These are phyloP conservation scores for Kwoniella shandongensis DNA, from an alignment of 768 basidiomycete genomes.

Conservation along the genomic window DNA sequence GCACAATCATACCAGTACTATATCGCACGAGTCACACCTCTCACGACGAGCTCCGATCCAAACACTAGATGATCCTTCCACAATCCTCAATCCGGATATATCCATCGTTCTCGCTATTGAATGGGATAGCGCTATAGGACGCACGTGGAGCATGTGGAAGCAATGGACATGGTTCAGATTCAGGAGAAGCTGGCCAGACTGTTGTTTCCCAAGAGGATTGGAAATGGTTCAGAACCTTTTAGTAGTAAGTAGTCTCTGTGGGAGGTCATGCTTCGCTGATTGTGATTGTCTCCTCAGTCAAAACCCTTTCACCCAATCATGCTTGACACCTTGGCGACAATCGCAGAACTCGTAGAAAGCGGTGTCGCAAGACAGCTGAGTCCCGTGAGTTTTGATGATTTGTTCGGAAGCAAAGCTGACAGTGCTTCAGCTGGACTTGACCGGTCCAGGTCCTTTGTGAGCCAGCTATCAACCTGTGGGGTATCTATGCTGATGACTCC, in stretches of 20 bases:
- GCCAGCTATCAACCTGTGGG: not conserved
- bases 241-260: constrained; percentile 13
- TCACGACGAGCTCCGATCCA: constrained; percentile 1
- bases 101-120: constrained; percentile 28
- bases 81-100: constrained; percentile 23
- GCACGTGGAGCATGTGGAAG: constrained; percentile 5
- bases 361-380: constrained; percentile 7
- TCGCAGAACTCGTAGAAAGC: constrained; percentile 12
- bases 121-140: constrained; percentile 25
- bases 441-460: constrained; percentile 39
- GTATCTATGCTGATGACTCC: not conserved
- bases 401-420: not conserved
- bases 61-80: not conserved
- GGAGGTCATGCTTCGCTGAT: no score
- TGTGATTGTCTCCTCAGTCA: constrained; percentile 11
- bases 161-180: constrained; percentile 19
- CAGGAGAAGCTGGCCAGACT: constrained; percentile 16
- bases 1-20: constrained; percentile 7
- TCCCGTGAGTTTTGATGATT: constrained; percentile 12
- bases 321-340: constrained; percentile 24
- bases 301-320: constrained; percentile 31
- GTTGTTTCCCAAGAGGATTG: constrained; percentile 13
- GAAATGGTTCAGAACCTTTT: constrained; percentile 25
- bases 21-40: not conserved
- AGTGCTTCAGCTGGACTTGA: constrained; percentile 20